phyloP scores from a whole-genome alignment of 176 grass and related monocot genomes.

The Triticum timopheevii region DNA sequence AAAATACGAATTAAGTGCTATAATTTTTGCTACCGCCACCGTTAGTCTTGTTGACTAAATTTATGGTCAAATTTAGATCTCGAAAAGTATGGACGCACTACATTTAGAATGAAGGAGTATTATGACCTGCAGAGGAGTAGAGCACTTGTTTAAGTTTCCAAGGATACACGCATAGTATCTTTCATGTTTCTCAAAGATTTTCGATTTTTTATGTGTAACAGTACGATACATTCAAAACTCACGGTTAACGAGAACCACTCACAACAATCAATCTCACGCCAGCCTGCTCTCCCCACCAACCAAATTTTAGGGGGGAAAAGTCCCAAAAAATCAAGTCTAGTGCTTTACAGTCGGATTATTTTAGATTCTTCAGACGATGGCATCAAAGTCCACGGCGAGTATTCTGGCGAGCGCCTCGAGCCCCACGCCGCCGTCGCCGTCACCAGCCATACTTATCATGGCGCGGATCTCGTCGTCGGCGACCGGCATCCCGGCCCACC shows the following conservation, averaged over 20 bases:
- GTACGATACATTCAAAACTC: constrained; percentile 14
- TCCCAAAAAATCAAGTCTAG: neutral
- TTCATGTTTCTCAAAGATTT: constrained; percentile 11
- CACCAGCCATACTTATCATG: constrained; percentile 67
- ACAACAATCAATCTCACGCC: constrained; percentile 3
- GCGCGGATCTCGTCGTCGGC: constrained; percentile 66
- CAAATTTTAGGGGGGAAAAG: neutral
- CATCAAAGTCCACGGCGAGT: constrained; percentile 49
- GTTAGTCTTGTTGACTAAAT: too few species aligned
- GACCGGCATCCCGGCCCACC: constrained; percentile 69
- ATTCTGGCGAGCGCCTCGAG: constrained; percentile 59
- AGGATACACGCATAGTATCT: too few species aligned
- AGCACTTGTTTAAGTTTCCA: too few species aligned
- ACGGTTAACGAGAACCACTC: neutral
- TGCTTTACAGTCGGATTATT: neutral
- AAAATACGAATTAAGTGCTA: too few species aligned
- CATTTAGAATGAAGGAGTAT: too few species aligned
- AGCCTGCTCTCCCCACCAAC: neutral
- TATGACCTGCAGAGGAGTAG: too few species aligned
- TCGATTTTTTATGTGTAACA: neutral
- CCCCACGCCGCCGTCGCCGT: constrained; percentile 42
- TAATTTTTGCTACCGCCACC: too few species aligned
- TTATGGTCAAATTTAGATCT: too few species aligned
- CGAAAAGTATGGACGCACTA: too few species aligned
- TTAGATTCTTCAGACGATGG: neutral